Conservation (phyloP, 345 rosid genomes). For the Citrus maxima region DNA sequence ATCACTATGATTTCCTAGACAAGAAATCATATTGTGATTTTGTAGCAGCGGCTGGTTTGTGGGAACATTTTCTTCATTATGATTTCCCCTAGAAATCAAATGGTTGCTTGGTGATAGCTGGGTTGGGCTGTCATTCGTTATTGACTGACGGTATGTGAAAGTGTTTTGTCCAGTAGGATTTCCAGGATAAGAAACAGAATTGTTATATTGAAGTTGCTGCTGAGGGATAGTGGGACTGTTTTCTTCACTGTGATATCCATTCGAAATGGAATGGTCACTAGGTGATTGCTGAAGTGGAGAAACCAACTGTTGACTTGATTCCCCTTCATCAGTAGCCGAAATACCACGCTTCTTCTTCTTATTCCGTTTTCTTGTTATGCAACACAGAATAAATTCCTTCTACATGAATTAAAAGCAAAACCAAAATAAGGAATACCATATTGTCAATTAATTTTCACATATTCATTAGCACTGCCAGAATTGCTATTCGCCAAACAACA, state of each 20-base stretch:
- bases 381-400: constrained; percentile 2
- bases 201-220: neutral
- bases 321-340: neutral
- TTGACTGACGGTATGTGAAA: neutral
- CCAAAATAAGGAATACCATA: neutral
- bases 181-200: neutral
- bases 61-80: neutral
- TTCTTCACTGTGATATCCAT: neutral
- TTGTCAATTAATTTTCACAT: neutral
- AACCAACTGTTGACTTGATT: neutral
- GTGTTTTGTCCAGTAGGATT: neutral
- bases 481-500: neutral
- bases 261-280: no score
- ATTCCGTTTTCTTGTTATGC: neutral
- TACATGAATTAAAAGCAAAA: neutral
- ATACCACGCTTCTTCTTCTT: neutral
- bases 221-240: neutral
- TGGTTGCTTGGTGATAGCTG: neutral
- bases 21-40: no score
- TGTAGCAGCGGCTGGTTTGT: neutral
- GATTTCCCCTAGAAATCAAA: neutral
- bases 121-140: neutral
- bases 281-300: neutral
- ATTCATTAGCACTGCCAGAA: neutral
- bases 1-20: neutral